phyloP scores from a whole-genome alignment of 148 eudicot species.

The Spergularia bocconei region DNA sequence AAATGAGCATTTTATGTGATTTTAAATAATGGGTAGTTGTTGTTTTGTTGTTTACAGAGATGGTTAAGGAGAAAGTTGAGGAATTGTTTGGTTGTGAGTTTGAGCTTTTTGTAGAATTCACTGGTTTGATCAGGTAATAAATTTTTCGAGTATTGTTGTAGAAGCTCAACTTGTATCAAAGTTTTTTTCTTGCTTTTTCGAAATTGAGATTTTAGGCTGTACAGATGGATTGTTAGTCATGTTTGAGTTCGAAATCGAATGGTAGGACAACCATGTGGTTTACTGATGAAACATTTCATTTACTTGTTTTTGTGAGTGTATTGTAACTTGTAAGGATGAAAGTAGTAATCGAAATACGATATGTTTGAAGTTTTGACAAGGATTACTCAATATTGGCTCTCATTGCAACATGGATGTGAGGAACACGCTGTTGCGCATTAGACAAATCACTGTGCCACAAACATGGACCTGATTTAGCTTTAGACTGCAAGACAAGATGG shows the following conservation, averaged over 20 bases:
- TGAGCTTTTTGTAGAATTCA: slow-evolving; percentile 85
- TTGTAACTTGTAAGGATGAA: background rate
- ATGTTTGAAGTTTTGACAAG: background rate
- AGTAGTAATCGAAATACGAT: background rate
- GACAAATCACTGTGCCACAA: too few species aligned
- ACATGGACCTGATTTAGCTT: too few species aligned
- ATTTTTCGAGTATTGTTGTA: background rate
- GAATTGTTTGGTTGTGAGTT: slow-evolving; percentile 76
- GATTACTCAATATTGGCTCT: background rate
- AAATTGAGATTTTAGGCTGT: background rate
- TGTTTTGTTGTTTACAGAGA: slow-evolving; percentile 26
- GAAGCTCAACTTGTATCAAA: too few species aligned
- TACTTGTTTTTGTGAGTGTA: too few species aligned
- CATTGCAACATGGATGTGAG: background rate
- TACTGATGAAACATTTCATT: too few species aligned
- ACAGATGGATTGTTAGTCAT: background rate
- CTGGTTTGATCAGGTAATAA: slow-evolving; percentile 84
- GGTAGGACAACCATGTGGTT: background rate
- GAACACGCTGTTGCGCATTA: too few species aligned
- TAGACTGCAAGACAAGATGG: background rate
- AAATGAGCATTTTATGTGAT: background rate
- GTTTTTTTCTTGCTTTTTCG: background rate
- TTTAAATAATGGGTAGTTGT: background rate
- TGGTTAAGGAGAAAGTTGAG: slow-evolving; percentile 75
- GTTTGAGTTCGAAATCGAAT: background rate